A percentile compares a stretch with the other conserved stretches of the same genome.
These are phyloP conservation scores for Myxozyma nipponensis DNA, from an alignment of 805 yeast genomes.

Conservation along the genomic window DNA sequence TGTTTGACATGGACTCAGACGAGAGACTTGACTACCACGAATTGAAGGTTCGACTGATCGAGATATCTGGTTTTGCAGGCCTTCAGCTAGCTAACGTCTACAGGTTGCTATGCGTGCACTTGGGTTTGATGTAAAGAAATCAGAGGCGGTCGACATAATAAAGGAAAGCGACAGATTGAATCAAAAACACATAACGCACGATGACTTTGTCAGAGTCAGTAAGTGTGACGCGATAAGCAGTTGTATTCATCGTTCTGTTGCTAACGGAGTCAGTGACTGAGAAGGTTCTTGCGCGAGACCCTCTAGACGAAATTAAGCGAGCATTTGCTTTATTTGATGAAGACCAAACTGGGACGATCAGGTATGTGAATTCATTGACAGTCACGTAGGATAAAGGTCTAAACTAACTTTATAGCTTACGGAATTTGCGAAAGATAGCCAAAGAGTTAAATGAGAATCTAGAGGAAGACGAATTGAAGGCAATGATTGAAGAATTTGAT, in stretches of 20 bases:
- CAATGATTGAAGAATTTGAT: constrained; percentile 93
- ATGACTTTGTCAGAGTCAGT: constrained; percentile 74
- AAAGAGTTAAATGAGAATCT: constrained; percentile 88
- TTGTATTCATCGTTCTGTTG: constrained; percentile 9
- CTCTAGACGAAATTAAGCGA: constrained; percentile 82
- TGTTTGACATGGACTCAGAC: constrained; percentile 90
- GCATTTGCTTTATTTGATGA: constrained; percentile 89
- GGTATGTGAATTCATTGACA: constrained; percentile 1
- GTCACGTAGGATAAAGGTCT: neutral
- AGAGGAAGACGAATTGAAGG: constrained; percentile 86
- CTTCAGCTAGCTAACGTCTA: too few species aligned
- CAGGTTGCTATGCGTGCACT: constrained; percentile 85
- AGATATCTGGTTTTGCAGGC: constrained; percentile 1
- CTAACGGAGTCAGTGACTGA: constrained; percentile 55
- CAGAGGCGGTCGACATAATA: constrained; percentile 74
- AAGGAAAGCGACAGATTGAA: constrained; percentile 78
- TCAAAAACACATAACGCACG: constrained; percentile 66
- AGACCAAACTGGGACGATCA: constrained; percentile 78
- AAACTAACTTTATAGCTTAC: constrained; percentile 41
- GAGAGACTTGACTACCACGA: constrained; percentile 91
- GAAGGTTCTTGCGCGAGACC: constrained; percentile 82
- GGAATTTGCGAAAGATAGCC: constrained; percentile 83
- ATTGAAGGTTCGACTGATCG: constrained; percentile 52
- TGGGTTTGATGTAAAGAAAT: constrained; percentile 81
- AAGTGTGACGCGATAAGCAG: too few species aligned